Evolutionary conservation across 805 yeast genomes (phyloP), one percentile per base, ranked within the genome.

Genomic region (Candida patagonica): DNA sequence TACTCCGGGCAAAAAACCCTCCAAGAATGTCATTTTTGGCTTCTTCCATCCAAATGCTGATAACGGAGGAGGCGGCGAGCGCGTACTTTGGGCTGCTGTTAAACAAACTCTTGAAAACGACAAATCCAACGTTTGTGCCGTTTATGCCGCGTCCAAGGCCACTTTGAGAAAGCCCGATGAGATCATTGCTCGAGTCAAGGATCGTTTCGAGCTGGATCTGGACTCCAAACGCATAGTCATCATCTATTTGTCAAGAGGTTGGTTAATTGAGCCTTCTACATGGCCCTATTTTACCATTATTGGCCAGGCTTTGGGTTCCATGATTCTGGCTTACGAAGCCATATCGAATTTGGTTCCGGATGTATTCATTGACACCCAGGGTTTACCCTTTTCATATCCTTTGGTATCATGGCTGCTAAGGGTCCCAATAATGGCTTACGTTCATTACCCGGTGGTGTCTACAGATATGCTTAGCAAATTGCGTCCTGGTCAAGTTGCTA

Each of bases 61-160:
- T 56, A 94, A 95, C 29, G 95, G 94, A 34, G 99, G 99, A 15
- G 99, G 99, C 23, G 99, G 99, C 19, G 99, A 92, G 57, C 74
- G 89, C 42, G 98, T 92, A 0, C 65, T 92, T 30, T 92, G 98
- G 98, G 87, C 84, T 41, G 95, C 96, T 0, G 84, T 89, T 5
- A 71, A 74, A 49, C 70, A 79, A 24, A 82, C 95, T 0, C 63
- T 88, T 43, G 48, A 58, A 7, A 60, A 65, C 17, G 66, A 70
- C 45, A 61, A 62, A 5, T 53, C 60, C 22, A 75, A 77, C 50
- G 62, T 83, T 6, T 82, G 72, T 2, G 78, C 74, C 1, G 66
- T 92, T 6, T 92, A 92, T 57, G 78, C 88, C 12, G 13, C 31
- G 10, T 17, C 31, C 8, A 17, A 17, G 4, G 17, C 4, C 4